These are phyloP conservation scores for Polytolypa hystricis DNA, from an alignment of 2,329 filamentous ascomycete species.

Conservation along the genomic window DNA sequence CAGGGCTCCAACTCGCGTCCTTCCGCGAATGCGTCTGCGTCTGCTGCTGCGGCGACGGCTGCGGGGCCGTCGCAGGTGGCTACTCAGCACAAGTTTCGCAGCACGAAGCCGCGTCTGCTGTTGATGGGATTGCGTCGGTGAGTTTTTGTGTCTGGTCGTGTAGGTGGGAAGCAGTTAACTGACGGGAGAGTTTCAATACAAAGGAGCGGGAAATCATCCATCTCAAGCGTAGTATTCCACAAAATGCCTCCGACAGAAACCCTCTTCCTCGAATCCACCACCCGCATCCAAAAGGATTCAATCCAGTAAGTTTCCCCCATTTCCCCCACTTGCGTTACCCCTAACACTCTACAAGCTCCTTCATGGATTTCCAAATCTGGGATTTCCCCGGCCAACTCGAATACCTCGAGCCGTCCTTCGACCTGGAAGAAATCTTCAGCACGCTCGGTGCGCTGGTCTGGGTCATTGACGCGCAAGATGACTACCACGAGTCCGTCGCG, in stretches of 20 bases:
- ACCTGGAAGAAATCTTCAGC: conserved; percentile 87
- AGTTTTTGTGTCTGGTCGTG: conserved; percentile 17
- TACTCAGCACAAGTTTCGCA: conserved; percentile 35
- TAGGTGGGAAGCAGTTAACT: neutral
- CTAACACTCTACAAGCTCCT: conserved; percentile 54
- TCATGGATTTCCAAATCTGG: conserved; percentile 99
- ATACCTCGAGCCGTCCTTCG: conserved; percentile 79
- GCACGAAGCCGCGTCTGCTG: conserved; percentile 70
- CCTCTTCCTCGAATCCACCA: conserved; percentile 88
- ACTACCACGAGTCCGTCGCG: conserved; percentile 84
- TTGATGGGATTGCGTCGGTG: conserved; percentile 95
- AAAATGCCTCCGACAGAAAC: conserved; percentile 95
- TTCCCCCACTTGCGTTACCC: conserved; percentile 3
- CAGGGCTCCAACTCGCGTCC: conserved; percentile 21
- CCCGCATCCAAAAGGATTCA: conserved; percentile 83
- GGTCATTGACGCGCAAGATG: conserved; percentile 97
- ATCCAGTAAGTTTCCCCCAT: conserved; percentile 62
- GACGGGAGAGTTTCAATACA: conserved; percentile 8
- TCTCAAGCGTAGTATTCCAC: conserved; percentile 97
- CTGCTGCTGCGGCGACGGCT: conserved; percentile 15
- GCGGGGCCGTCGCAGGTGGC: conserved; percentile 18
- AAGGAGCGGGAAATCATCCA: conserved; percentile 96
- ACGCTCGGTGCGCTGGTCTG: conserved; percentile 91
- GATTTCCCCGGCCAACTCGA: conserved; percentile 94
- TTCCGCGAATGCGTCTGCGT: conserved; percentile 2